A percentile compares a stretch with the other conserved stretches of the same genome.
Evolutionary conservation across 495 filamentous ascomycete genomes (phyloP).

Genomic region (Penicillium verhagenii): DNA sequence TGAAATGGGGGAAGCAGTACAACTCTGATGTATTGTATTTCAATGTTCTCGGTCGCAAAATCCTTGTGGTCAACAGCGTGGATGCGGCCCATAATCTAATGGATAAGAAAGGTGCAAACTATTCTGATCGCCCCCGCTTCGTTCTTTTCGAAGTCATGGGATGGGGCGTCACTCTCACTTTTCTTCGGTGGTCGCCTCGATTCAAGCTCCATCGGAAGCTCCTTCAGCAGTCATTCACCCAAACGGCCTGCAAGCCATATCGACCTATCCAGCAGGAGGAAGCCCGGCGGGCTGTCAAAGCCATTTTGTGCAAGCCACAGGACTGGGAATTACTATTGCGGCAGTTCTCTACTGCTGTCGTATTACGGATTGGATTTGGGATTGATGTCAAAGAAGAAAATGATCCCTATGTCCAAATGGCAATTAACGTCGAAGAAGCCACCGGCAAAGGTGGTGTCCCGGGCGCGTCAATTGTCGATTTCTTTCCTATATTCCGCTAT

Average conservation of each 20-base stretch:
- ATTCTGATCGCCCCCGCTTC: slow-evolving; percentile 25
- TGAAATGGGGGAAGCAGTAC: slow-evolving; percentile 21
- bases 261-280: slow-evolving; percentile 17
- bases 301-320: slow-evolving; percentile 6
- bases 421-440: slow-evolving; percentile 41
- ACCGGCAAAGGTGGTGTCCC: slow-evolving; percentile 44
- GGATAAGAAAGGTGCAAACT: slow-evolving; percentile 20
- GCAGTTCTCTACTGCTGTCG: slow-evolving; percentile 21
- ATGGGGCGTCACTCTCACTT: slow-evolving; percentile 36
- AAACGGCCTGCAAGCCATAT: slow-evolving; percentile 15
- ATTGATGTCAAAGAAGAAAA: slow-evolving; percentile 38
- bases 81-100: slow-evolving; percentile 26
- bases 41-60: slow-evolving; percentile 18
- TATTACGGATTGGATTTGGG: slow-evolving; percentile 47
- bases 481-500: slow-evolving; percentile 32
- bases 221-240: slow-evolving; percentile 33
- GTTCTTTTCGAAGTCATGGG: slow-evolving; percentile 44
- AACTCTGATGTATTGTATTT: slow-evolving; percentile 20
- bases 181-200: slow-evolving; percentile 44
- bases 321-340: slow-evolving; percentile 17
- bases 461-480: slow-evolving; percentile 43
- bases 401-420: slow-evolving; percentile 46
- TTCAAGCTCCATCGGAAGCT: slow-evolving; percentile 45
- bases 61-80: slow-evolving; percentile 20
- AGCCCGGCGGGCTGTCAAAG: slow-evolving; percentile 14